Conservation (phyloP, 2,329 filamentous ascomycete genomes). For the Pleurostoma richardsiae region DNA sequence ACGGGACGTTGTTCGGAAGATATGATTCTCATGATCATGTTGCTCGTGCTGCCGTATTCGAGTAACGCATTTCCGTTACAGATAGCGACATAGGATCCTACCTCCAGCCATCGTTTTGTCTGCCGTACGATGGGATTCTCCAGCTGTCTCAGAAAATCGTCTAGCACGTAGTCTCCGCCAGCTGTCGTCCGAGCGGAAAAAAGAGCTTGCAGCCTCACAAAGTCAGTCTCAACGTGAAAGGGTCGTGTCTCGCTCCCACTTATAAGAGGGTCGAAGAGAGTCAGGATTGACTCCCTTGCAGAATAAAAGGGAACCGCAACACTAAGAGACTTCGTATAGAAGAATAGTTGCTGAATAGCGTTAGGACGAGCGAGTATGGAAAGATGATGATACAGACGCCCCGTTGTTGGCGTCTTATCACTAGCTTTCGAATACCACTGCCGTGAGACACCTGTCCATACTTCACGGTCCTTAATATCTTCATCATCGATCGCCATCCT, state of each 20-base stretch:
- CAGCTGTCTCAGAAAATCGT: neutral
- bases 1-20: neutral
- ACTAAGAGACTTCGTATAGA: constrained; percentile 61
- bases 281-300: constrained; percentile 60
- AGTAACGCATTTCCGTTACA: neutral
- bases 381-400: constrained; percentile 76
- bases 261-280: constrained; percentile 40
- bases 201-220: neutral
- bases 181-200: neutral
- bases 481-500: constrained; percentile 61
- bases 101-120: neutral
- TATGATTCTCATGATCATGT: neutral
- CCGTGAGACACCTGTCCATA: constrained; percentile 70
- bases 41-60: neutral
- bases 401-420: constrained; percentile 65
- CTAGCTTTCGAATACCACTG: constrained; percentile 79
- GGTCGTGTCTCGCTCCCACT: neutral
- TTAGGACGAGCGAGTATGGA: constrained; percentile 68
- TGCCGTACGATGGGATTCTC: neutral
- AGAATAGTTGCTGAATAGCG: constrained; percentile 61
- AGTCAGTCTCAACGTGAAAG: neutral
- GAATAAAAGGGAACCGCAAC: constrained; percentile 58
- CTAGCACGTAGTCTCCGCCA: neutral
- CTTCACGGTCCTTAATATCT: constrained; percentile 64
- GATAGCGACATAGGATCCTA: neutral